Percentiles rank a stretch among this genome's conserved stretches.
Conservation (phyloP, 495 filamentous ascomycete genomes). For the Astrothelium subdiscretum region DNA sequence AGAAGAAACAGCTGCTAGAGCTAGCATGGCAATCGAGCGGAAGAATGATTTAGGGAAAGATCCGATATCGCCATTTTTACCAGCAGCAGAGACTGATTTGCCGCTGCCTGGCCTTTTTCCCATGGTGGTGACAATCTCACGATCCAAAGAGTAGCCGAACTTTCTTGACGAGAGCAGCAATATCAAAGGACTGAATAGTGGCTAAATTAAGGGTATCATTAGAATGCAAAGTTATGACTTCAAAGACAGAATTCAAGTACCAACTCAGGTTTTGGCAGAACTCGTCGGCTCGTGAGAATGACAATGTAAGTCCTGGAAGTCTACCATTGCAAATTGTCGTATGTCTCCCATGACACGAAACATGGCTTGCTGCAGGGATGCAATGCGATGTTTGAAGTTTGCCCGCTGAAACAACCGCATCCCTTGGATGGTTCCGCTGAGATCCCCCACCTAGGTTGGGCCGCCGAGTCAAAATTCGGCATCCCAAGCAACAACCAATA, state of each 20-base stretch:
- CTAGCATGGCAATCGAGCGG: constrained; percentile 34
- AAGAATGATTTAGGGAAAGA: constrained; percentile 20
- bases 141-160: background rate
- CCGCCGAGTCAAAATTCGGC: too few relatives aligned
- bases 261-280: too few relatives aligned
- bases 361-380: background rate
- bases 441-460: too few relatives aligned
- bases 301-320: background rate
- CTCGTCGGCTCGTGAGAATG: too few relatives aligned
- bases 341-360: background rate
- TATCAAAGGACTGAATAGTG: background rate
- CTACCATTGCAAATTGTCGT: background rate
- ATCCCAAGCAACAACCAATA: too few relatives aligned
- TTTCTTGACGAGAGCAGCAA: background rate
- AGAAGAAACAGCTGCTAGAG: constrained; percentile 61
- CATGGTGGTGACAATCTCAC: background rate
- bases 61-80: background rate
- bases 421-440: too few relatives aligned
- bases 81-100: background rate
- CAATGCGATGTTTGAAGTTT: background rate
- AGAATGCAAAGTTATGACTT: background rate
- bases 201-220: background rate
- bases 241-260: background rate
- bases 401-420: background rate
- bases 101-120: background rate